Evolutionary conservation across 2,329 filamentous ascomycete species (phyloP), one percentile per base, ranked within the genome.

Genomic region (Colletotrichum simmondsii): DNA sequence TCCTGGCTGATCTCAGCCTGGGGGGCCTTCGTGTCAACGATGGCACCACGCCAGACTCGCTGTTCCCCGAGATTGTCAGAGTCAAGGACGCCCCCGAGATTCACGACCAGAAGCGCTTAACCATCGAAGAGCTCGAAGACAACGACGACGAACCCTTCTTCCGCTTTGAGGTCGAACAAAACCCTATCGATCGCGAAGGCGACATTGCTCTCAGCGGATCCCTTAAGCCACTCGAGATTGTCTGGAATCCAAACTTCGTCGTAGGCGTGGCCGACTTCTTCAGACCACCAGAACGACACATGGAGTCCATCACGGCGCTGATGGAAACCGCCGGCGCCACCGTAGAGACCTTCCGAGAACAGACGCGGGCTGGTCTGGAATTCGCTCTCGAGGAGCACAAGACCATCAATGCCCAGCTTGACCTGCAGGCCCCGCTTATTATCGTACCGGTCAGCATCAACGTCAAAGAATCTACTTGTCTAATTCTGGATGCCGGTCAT

Each of bases 371-470:
- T 62, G 96, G 97, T 30, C 89, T 99, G 42, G 95, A 99, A 82
- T 99, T 98, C 83, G 97, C 97, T 0, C 86, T 99, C 3, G 94
- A 98, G 78, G 97, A 99, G 80, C 97, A 99, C 87, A 98, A 98
- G 86, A 98, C 97, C 2, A 93, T 99, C 80, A 98, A 99, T 78
- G 96, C 96, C 16, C 95, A 98, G 77, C 88, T 99, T 56, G 97
- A 99, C 81, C 90, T 99, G 14, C 95, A 98, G 80, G 97, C 97
- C 0, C 97, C 97, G 46, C 90, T 99, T 1, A 97, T 99, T 76
- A 98, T 99, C 75, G 91, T 99, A 11, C 97, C 97, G 0, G 95
- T 98, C 79, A 98, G 93, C 78, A 97, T 99, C 71, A 96, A 93
- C 0, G 90, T 92, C 26, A 87, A 92, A 78, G 92, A 90, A 74